Base-by-base conservation (phyloP, 2,329 filamentous ascomycete genomes). In the Apiospora malaysiana region DNA sequence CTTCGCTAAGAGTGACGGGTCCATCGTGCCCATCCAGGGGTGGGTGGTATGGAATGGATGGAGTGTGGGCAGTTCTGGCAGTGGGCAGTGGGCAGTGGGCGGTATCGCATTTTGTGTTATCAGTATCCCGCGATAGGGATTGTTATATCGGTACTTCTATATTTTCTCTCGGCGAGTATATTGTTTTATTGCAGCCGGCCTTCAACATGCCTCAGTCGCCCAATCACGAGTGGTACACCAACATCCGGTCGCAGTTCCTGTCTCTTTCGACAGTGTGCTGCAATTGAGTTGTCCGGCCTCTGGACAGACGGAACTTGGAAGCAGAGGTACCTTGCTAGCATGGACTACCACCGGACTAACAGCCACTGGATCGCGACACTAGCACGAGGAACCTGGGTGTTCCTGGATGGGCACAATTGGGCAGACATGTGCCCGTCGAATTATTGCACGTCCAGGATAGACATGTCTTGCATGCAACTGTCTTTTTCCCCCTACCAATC, bases 401-500 rank as follows among this genome's bases (percentile, higher is more conserved):
- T 47, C 66, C 66, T 68, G 66, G 66, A 67, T 42, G 66, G 66
- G 43, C 66, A 23, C 25, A 68, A n/a, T 68, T 68, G 66, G 66
- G 66, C 66, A 47, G 66, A 68, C 66, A 68, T 68, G 66, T 47
- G 66, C 25, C 21, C 66, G 23, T 47, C 23, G 32, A 32, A 32
- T 47, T 9, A 68, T 32, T 68, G 43, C 43, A 47, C 14, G 9
- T 6, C 25, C 43, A 23, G 66, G 66, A 68, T 37, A n/a, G 43
- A 47, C 43, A 47, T 47, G 66, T 47, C 66, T 46, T 23, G 43
- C 66, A 32, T 47, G 21, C 66, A 43, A 68, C 66, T 37, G 25
- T 32, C 47, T 1, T 25, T 32, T 67, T 46, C 32, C 65, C 0
- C 8, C 27, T 21, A 16, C 42, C 21, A 32, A 9, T 46, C 23